Evolutionary conservation across 495 filamentous ascomycete genomes (phyloP), one percentile per base, ranked within the genome.

Genomic region (Xylaria grammica): DNA sequence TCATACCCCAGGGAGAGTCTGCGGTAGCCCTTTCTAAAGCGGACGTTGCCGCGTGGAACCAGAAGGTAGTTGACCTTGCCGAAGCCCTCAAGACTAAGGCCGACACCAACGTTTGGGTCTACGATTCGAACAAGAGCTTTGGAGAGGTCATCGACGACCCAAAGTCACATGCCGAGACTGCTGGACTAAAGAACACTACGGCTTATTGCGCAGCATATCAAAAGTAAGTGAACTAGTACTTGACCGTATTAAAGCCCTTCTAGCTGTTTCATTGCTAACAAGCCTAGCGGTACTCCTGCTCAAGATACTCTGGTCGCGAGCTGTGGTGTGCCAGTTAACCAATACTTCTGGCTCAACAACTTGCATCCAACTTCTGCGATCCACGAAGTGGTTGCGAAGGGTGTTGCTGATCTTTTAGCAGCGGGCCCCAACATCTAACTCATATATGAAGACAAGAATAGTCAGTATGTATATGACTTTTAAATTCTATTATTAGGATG

Each of bases 301-400:
- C 71, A 75, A 61, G 72, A 84, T 36, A 82, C 79, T 3, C 77
- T 79, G n/a, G 74, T 79, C 46, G 64, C 77, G 2, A 79, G 73
- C 53, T 90, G 86, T 65, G 70, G 74, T 10, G 63, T 82, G 29
- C 73, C 82, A 0, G 83, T 89, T 2, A 80, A 88, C 56, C 71
- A 88, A 63, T 90, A 88, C 68, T 85, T 89, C 65, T 89, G 86
- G 87, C 71, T 89, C 19, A 88, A 88, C 63, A 78, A 68, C 44
- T 69, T 90, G 56, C 87, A 90, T 64, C 87, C 87, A 5, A 88
- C 85, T 0, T 85, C 78, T 67, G 78, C 84, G 0, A 82, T 88
- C 52, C 85, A 88, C 60, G 84, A 85, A 62, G 79, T 81, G 9
- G 75, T 86, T 30, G 87, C 85, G 3, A 65, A 80, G 48, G 74